Base-by-base conservation (phyloP, 2,329 filamentous ascomycete genomes). In the Colletotrichum truncatum region DNA sequence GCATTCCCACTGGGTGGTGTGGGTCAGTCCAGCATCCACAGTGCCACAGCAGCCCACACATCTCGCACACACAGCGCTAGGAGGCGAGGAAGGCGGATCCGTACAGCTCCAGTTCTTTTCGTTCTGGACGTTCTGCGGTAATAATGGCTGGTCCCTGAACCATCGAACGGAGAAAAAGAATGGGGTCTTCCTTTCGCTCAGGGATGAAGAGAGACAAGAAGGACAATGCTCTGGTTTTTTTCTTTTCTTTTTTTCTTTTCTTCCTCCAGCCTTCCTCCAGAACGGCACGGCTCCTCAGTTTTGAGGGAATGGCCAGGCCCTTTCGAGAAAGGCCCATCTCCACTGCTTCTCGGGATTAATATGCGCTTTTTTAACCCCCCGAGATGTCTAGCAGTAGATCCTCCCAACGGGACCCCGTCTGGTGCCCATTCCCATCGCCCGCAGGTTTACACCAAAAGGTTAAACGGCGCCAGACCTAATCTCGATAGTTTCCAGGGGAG, bases 401-500 rank as follows among this genome's bases (percentile, higher is more conserved):
- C 26, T 48, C 54, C 54, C 41, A 32, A 46, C 39, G 39, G 53
- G 46, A 28, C 53, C 30, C 34, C 28, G 25, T 30, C 18, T 9
- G 30, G 23, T 25, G 21, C 39, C 26, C 41, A 14, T 43, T 53
- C 12, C 43, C 21, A 25, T 57, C 43, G 43, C 26, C 54, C 30
- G 23, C 26, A 39, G 41, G 51, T n/a, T 34, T 51, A 34, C 43
- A 36, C 32, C 48, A 26, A 52, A 54, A 61, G 56, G 48, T 61
- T 60, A 60, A 64, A 59, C 34, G 32, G 61, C 55, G 55, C 48
- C 55, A 36, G 48, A 48, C 61, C 55, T 48, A 64, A 61, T 64
- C 55, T 64, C 55, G 55, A 64, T 64, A 64, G 38, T 39, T n/a
- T n/a, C 55, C 61, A 64, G 55, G 55, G 61, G 48, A 41, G n/a